phyloP scores from a whole-genome alignment of 1,284 basidiomycete genomes.

The Ceratobasidium sp. region DNA sequence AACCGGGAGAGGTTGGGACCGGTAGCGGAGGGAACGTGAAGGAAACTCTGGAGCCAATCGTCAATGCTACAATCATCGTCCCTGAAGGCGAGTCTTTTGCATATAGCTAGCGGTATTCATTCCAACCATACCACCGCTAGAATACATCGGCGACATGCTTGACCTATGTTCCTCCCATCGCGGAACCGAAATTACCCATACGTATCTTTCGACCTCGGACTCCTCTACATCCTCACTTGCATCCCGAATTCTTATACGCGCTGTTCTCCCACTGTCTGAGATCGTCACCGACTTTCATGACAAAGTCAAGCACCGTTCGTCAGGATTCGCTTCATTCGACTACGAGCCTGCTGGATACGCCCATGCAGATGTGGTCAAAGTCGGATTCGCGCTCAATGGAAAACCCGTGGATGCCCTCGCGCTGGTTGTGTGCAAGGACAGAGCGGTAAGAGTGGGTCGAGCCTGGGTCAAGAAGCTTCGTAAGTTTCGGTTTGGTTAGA shows the following conservation, averaged over 20 bases:
- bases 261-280: conserved; percentile 84
- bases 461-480: conserved; percentile 91
- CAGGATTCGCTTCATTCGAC: conserved; percentile 92
- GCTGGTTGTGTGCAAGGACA: conserved; percentile 77
- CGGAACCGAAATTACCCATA: conserved; percentile 78
- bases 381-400: conserved; percentile 81
- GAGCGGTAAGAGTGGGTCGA: conserved; percentile 73
- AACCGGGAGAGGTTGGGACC: conserved; percentile 66
- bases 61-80: conserved; percentile 91
- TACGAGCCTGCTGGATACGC: conserved; percentile 93
- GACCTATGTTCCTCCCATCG: conserved; percentile 83
- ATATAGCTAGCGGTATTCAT: conserved; percentile 14
- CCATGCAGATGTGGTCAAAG: conserved; percentile 80
- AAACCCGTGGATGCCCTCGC: conserved; percentile 93
- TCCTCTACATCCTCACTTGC: conserved; percentile 55
- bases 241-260: conserved; percentile 76
- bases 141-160: conserved; percentile 92
- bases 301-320: conserved; percentile 86
- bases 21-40: conserved; percentile 57
- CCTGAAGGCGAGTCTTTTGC: conserved; percentile 70
- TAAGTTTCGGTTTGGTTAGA: conserved; percentile 52
- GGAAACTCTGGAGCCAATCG: conserved; percentile 86
- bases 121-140: conserved; percentile 50
- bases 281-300: conserved; percentile 95
- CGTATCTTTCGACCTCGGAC: conserved; percentile 67